A percentile compares a stretch with the other conserved stretches of the same genome.
Conservation (phyloP, 441 rosid genomes). For the Croton laevigatus region DNA sequence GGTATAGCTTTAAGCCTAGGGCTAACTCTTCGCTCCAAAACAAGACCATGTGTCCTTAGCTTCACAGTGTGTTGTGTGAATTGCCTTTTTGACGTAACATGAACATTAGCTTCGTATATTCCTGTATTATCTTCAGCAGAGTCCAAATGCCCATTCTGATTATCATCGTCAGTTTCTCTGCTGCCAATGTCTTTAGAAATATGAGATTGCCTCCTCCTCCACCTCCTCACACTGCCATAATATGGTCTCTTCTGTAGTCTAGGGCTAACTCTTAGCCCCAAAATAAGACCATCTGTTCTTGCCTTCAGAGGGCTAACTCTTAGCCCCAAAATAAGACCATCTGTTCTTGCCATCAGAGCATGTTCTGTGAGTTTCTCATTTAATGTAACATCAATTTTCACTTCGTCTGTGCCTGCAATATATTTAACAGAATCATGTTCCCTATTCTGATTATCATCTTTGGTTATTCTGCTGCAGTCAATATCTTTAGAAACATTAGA, state of each 20-base stretch:
- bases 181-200: conserved; percentile 4
- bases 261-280: conserved; percentile 19
- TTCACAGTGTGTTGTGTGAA: not conserved
- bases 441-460: not conserved
- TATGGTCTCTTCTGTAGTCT: conserved; percentile 17
- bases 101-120: not conserved
- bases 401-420: not conserved
- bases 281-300: not conserved
- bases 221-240: not conserved
- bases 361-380: not conserved
- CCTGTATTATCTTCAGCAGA: not conserved
- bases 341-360: not conserved
- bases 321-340: not conserved
- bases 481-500: not conserved
- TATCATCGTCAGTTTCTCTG: conserved; percentile 4
- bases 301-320: conserved; percentile 17
- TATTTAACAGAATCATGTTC: not conserved
- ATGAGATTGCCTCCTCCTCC: not conserved
- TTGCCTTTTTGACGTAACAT: not conserved
- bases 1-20: conserved; percentile 14
- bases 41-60: conserved; percentile 1
- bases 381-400: not conserved
- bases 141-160: not conserved
- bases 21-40: conserved; percentile 24
- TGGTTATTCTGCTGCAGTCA: not conserved